phyloP scores from a whole-genome alignment of 495 filamentous ascomycete species.

The Thermochaetoides thermophila region DNA sequence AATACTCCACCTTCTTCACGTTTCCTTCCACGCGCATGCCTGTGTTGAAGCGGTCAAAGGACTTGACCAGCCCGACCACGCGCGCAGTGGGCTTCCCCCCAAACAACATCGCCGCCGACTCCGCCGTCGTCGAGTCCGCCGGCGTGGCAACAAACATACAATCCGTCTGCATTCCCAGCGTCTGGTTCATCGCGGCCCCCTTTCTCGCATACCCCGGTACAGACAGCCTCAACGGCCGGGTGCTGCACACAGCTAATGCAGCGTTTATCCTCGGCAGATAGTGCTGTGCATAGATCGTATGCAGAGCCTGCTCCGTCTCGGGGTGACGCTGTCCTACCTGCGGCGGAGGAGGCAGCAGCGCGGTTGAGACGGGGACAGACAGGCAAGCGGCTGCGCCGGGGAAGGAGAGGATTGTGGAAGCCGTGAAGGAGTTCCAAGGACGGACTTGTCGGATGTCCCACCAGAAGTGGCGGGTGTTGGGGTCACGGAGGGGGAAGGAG shows the following conservation, averaged over 20 bases:
- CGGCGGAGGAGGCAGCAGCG: slow-evolving; percentile 45
- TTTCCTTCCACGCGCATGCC: slow-evolving; percentile 76
- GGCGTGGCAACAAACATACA: slow-evolving; percentile 56
- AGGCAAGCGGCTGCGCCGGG: slow-evolving; percentile 60
- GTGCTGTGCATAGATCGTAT: slow-evolving; percentile 50
- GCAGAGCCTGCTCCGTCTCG: slow-evolving; percentile 57
- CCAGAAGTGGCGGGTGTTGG: slow-evolving; percentile 73
- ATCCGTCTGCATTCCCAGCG: slow-evolving; percentile 50
- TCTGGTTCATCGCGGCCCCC: slow-evolving; percentile 35
- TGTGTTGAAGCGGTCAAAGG: slow-evolving; percentile 85
- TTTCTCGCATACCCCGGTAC: slow-evolving; percentile 36
- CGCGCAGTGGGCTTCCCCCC: slow-evolving; percentile 59
- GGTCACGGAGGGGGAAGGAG: slow-evolving; percentile 52
- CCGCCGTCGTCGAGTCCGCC: slow-evolving; percentile 27
- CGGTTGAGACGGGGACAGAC: slow-evolving; percentile 46
- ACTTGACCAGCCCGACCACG: slow-evolving; percentile 76
- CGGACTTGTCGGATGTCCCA: slow-evolving; percentile 85
- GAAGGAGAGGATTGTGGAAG: slow-evolving; percentile 56
- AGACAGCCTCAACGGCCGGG: slow-evolving; percentile 43
- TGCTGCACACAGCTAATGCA: slow-evolving; percentile 53
- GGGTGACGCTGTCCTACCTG: slow-evolving; percentile 46
- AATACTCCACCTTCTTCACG: slow-evolving; percentile 68
- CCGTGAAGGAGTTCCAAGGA: slow-evolving; percentile 63
- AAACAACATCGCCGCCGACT: slow-evolving; percentile 45
- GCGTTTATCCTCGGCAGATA: slow-evolving; percentile 70